Evolutionary conservation across 2,329 filamentous ascomycete species (phyloP).

Genomic region (Colletotrichum sp.): DNA sequence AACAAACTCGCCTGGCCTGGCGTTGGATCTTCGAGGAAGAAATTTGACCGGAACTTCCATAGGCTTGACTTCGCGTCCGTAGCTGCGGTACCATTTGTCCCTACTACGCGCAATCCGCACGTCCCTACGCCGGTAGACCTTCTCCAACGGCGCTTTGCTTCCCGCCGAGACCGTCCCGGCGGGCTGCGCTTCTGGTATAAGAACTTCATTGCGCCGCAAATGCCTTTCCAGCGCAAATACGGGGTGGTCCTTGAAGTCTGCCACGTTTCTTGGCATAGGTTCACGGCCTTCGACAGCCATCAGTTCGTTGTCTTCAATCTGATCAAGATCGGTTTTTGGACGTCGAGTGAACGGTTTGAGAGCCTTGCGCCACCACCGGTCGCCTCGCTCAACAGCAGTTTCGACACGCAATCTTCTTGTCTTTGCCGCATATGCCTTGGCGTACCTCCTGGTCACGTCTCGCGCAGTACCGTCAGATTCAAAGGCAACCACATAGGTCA

Average conservation of each 20-base stretch:
- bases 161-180: conserved; percentile 81
- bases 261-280: conserved; percentile 83
- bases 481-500: conserved; percentile 87
- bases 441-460: conserved; percentile 89
- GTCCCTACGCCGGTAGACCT: conserved; percentile 82
- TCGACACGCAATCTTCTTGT: conserved; percentile 85
- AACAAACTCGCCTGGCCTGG: conserved; percentile 24
- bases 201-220: conserved; percentile 80
- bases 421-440: conserved; percentile 89
- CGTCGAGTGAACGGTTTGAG: conserved; percentile 53
- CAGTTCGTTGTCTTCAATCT: conserved; percentile 83
- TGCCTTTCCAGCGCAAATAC: conserved; percentile 86
- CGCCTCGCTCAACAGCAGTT: conserved; percentile 49
- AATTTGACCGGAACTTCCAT: conserved; percentile 86
- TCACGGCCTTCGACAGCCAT: conserved; percentile 74
- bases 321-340: conserved; percentile 69
- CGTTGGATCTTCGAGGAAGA: conserved; percentile 54
- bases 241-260: conserved; percentile 88
- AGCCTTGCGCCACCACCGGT: conserved; percentile 58
- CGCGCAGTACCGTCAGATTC: conserved; percentile 78
- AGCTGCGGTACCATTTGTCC: conserved; percentile 84
- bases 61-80: conserved; percentile 79
- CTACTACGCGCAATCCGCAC: conserved; percentile 79
- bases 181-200: conserved; percentile 71
- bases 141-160: conserved; percentile 67